These are phyloP conservation scores for Falciphora oryzae DNA, from an alignment of 2,329 filamentous ascomycete species.

Conservation along the genomic window DNA sequence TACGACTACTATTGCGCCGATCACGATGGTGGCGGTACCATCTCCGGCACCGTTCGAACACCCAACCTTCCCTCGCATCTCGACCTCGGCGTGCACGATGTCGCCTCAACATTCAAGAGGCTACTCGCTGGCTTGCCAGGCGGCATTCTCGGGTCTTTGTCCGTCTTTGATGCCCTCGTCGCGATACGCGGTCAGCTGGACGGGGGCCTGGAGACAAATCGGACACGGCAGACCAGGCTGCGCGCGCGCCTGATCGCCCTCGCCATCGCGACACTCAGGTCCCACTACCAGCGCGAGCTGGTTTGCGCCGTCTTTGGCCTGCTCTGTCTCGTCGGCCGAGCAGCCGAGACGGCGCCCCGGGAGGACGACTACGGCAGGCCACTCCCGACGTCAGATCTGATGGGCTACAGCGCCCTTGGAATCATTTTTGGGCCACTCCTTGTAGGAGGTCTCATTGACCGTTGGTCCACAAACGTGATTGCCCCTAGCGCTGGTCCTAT, in stretches of 20 bases:
- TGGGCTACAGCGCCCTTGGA: conserved; percentile 58
- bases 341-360: conserved; percentile 45
- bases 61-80: conserved; percentile 57
- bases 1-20: conserved; percentile 59
- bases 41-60: conserved; percentile 52
- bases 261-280: conserved; percentile 53
- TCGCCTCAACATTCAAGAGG: conserved; percentile 62
- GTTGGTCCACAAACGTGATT: conserved; percentile 42
- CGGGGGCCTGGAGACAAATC: conserved; percentile 43
- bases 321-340: conserved; percentile 53
- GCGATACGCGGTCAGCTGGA: conserved; percentile 53
- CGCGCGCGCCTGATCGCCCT: conserved; percentile 61
- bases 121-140: conserved; percentile 59
- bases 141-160: conserved; percentile 54
- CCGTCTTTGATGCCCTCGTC: conserved; percentile 56
- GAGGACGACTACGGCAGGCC: conserved; percentile 47
- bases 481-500: conserved; percentile 33
- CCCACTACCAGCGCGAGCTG: conserved; percentile 54
- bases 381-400: conserved; percentile 50
- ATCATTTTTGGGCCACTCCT: conserved; percentile 62
- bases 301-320: conserved; percentile 64
- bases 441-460: conserved; percentile 49
- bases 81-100: conserved; percentile 54
- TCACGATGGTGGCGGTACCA: conserved; percentile 15
- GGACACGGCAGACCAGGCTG: conserved; percentile 49